phyloP scores from a whole-genome alignment of 345 rosid species.

The Isatis tinctoria region DNA sequence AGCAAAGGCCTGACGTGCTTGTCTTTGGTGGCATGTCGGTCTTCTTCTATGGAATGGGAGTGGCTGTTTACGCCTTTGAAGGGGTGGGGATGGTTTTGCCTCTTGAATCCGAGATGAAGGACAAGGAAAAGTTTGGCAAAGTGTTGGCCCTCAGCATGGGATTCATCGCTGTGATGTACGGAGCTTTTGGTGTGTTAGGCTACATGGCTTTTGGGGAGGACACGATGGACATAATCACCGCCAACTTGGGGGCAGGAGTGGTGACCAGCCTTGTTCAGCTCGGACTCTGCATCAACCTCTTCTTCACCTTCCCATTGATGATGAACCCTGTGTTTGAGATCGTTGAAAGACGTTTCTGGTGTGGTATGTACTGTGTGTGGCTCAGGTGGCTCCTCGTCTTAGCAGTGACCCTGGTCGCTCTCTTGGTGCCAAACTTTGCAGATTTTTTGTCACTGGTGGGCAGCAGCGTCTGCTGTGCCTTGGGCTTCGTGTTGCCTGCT shows the following conservation, averaged over 20 bases:
- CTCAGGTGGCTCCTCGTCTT: slow-evolving; percentile 70
- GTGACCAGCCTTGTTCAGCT: slow-evolving; percentile 55
- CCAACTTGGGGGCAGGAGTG: slow-evolving; percentile 59
- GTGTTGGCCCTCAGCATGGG: slow-evolving; percentile 50
- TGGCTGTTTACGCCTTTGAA: slow-evolving; percentile 72
- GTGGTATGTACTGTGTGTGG: slow-evolving; percentile 69
- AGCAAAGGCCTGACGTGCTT: slow-evolving; percentile 38
- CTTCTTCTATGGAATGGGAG: slow-evolving; percentile 79
- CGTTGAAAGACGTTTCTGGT: slow-evolving; percentile 59
- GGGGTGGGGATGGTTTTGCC: slow-evolving; percentile 80
- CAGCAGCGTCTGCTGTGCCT: slow-evolving; percentile 71
- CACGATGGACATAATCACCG: slow-evolving; percentile 71
- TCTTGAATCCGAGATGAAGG: slow-evolving; percentile 64
- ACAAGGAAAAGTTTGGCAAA: slow-evolving; percentile 53
- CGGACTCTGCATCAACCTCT: slow-evolving; percentile 73
- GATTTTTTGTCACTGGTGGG: slow-evolving; percentile 86
- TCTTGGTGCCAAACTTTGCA: slow-evolving; percentile 74
- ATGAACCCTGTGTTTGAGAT: slow-evolving; percentile 89
- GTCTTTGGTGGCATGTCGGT: slow-evolving; percentile 60
- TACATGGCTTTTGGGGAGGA: slow-evolving; percentile 71
- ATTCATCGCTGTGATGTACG: slow-evolving; percentile 52
- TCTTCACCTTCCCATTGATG: slow-evolving; percentile 87
- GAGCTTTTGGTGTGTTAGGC: slow-evolving; percentile 64
- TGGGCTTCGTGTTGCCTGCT: slow-evolving; percentile 77
- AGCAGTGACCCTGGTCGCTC: slow-evolving; percentile 53